Evolutionary conservation across 306 rosid genomes (phyloP), one percentile per base, ranked within the genome.

Genomic region (Macrotyloma uniflorum): DNA sequence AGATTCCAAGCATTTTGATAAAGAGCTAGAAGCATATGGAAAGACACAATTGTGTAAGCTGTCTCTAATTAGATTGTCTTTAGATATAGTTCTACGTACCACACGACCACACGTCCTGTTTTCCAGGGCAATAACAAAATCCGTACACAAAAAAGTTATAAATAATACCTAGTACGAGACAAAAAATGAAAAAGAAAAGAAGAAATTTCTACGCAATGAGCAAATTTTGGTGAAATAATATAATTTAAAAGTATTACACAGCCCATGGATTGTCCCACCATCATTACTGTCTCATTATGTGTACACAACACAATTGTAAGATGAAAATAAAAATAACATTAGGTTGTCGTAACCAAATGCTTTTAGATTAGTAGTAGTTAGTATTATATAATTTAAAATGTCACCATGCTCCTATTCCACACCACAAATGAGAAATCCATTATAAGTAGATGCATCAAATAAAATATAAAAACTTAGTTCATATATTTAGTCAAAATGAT

Each of bases 291-390:
- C n/a, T 22, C 16, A 54, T 9, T 54, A 54, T 30, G 62, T 10
- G 18, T 8, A 53, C 75, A 72, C n/a, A 16, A n/a, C n/a, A 49
- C 45, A 46, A 67, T 77, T 59, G 77, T 51, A 70, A 40, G 45
- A 62, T 15, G 14, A 75, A 62, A 35, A 59, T 15, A 18, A 75
- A 62, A 35, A 59, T 32, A 30, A 50, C 10, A 30, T 43, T 35
- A 23, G 22, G 22, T 72, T 76, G 77, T 72, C 23, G 64, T 9
- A 66, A 76, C 73, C 72, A 76, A 71, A 40, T 72, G 55, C 57
- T 55, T 54, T 55, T 57, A 57, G 64, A 24, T 26, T 26, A 23
- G 16, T 26, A 23, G 16, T 49, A 40, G 42, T 57, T 35, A 58
- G 5, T 9, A 6, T 8, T 38, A 8, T 23, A 23, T 12, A 63